Evolutionary conservation across 306 rosid species (phyloP), one percentile per base, ranked within the genome.

Genomic region (Inga leiocalycina): DNA sequence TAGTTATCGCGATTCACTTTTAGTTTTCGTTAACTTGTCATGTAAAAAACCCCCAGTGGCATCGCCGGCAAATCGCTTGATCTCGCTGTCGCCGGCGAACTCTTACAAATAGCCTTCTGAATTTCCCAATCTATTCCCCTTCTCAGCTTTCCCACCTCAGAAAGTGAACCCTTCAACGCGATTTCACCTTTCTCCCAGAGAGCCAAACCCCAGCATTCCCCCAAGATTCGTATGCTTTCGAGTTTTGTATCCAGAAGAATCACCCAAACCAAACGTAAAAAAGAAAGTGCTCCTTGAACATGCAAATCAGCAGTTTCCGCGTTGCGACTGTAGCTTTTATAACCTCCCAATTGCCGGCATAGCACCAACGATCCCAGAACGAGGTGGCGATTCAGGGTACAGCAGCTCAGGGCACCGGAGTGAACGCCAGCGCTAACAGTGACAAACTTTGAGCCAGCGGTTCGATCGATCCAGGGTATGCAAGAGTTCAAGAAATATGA

Each of bases 201-300:
- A 80, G 32, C 66, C 45, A 85, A 78, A 76, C 85, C 85, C 83
- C 64, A 45, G 71, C 48, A 48, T 68, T 17, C 11, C 24, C 35
- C 73, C 75, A 72, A 13, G 22, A 72, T 72, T 22, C 12, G 49
- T 32, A 74, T 77, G 24, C 56, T 73, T 51, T 62, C 51, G n/a
- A 46, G 76, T 35, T 54, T 52, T 79, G 20, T 41, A 27, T 27
- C 30, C 17, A 57, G 27, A 43, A 41, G 34, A 80, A 64, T 80
- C n/a, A 82, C 52, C 71, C 59, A 30, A 16, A 20, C 35, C 37
- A 43, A 72, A 67, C 66, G 10, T 11, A 11, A 32, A 22, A 80
- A 65, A 71, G 39, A 46, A 72, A 72, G 10, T 49, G 39, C 4
- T 22, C 16, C 37, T 45, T 45, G 34, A 72, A 51, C 76, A 27